Evolutionary conservation across 139 green algal species (phyloP).

Genomic region (Tetradesmus obliquus): DNA sequence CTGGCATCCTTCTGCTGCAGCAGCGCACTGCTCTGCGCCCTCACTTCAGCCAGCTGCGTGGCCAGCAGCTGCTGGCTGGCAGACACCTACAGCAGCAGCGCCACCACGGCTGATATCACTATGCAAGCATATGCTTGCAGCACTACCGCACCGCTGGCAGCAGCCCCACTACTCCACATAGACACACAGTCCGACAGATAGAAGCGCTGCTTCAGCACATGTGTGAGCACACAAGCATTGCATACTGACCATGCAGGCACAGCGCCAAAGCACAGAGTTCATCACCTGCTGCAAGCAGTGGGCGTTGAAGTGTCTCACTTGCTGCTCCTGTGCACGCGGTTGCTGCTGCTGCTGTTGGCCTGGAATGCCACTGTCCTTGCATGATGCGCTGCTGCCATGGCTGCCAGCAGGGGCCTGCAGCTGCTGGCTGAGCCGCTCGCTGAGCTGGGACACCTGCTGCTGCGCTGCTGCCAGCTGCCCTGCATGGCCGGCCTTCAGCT

Average conservation of each 20-base stretch:
- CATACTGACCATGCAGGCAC: too few species aligned
- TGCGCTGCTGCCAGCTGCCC: constrained; percentile 8
- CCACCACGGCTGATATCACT: background rate
- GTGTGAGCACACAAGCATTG: too few species aligned
- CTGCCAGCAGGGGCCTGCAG: background rate
- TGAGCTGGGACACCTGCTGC: background rate
- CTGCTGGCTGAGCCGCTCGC: constrained; percentile 5
- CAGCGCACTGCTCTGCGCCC: background rate
- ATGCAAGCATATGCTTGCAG: too few species aligned
- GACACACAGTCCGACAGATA: too few species aligned
- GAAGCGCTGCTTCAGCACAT: too few species aligned
- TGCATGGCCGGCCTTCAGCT: constrained; percentile 3
- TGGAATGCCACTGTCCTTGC: background rate
- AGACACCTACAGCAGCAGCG: background rate
- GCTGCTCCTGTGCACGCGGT: background rate
- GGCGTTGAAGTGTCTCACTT: too few species aligned
- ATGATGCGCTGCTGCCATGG: background rate
- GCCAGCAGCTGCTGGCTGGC: constrained; percentile 27
- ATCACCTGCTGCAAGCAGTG: too few species aligned
- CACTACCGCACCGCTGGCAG: background rate
- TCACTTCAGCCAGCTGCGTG: background rate
- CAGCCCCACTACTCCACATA: too few species aligned
- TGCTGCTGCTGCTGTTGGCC: background rate
- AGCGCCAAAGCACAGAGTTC: too few species aligned
- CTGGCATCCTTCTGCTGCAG: background rate